A percentile compares a stretch with the other conserved stretches of the same genome.
Evolutionary conservation across 345 rosid genomes (phyloP).

Genomic region (Eucalyptus curtisii): DNA sequence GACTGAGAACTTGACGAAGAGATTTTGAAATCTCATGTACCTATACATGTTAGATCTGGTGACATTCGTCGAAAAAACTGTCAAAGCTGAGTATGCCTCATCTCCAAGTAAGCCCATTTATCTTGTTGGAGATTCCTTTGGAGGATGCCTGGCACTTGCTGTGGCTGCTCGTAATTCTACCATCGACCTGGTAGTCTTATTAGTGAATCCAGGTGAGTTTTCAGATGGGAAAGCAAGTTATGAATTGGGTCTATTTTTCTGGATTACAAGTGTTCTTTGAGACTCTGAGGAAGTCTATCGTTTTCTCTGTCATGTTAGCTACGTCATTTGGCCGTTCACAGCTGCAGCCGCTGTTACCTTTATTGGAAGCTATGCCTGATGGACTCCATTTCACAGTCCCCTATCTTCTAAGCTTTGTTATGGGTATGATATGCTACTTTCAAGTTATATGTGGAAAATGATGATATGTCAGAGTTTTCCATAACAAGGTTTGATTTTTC

Average conservation of each 20-base stretch:
- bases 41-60: conserved; percentile 28
- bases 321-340: conserved; percentile 80
- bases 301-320: conserved; percentile 25
- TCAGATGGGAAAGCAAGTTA: background rate
- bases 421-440: conserved; percentile 34
- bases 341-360: conserved; percentile 58
- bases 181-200: conserved; percentile 58
- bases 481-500: background rate
- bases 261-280: background rate
- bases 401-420: conserved; percentile 51
- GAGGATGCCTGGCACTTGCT: conserved; percentile 83
- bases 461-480: background rate
- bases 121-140: conserved; percentile 80
- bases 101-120: conserved; percentile 65
- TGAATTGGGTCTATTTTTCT: background rate
- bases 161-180: conserved; percentile 73
- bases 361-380: conserved; percentile 59
- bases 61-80: conserved; percentile 48
- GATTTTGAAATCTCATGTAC: background rate
- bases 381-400: conserved; percentile 51
- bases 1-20: background rate
- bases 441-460: background rate
- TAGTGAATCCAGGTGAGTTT: conserved; percentile 70
- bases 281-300: background rate
- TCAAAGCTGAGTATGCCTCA: conserved; percentile 38